These are phyloP conservation scores for Penstemon eatonii DNA, from an alignment of 257 asterid genomes.

Conservation along the genomic window DNA sequence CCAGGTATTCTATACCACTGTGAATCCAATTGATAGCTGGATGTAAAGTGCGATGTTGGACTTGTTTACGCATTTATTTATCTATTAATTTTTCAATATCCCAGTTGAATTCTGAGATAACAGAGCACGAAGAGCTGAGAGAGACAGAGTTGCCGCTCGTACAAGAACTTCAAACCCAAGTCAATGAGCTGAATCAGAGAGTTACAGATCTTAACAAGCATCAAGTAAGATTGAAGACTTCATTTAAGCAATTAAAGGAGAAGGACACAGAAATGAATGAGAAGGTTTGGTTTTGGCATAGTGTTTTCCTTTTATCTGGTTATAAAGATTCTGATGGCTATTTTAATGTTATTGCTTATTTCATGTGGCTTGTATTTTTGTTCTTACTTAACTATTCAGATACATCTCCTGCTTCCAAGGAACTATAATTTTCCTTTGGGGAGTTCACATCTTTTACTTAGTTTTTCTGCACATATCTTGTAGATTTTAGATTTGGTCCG, in stretches of 20 bases:
- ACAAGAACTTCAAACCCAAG: conserved; percentile 58
- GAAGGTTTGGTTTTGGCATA: conserved; percentile 49
- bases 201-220: conserved; percentile 75
- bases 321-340: neutral
- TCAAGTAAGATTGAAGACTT: conserved; percentile 63
- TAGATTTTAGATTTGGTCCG: conserved; percentile 1
- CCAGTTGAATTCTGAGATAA: conserved; percentile 66
- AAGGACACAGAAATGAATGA: conserved; percentile 77
- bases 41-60: neutral
- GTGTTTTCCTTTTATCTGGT: conserved; percentile 18
- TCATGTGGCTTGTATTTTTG: conserved; percentile 15
- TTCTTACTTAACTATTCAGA: neutral
- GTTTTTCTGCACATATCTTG: conserved; percentile 2
- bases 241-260: conserved; percentile 64
- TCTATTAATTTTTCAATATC: conserved; percentile 19
- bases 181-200: conserved; percentile 61
- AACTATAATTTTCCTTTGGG: neutral
- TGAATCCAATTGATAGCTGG: conserved; percentile 12
- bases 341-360: conserved; percentile 7
- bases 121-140: conserved; percentile 50
- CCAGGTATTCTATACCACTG: conserved; percentile 44
- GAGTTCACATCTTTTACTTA: neutral
- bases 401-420: neutral
- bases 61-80: conserved; percentile 14
- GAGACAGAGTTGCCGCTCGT: conserved; percentile 68